Evolutionary conservation across 352 stramenopile species (phyloP).

Genomic region (Phytophthora hibernalis): DNA sequence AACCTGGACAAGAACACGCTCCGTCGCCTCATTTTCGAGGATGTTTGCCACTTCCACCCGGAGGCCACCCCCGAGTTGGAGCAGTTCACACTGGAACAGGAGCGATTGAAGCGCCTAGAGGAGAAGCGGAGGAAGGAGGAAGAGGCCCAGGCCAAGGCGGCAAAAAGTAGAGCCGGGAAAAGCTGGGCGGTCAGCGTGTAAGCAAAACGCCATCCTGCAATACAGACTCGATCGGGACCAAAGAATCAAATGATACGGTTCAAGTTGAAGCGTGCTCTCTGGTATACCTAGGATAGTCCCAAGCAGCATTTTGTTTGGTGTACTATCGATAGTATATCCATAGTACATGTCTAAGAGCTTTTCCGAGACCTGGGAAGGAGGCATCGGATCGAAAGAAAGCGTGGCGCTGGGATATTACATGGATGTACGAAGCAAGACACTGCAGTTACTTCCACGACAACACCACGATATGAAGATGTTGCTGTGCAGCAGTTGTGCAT

Average conservation of each 20-base stretch:
- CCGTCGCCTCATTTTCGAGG: slow-evolving; percentile 83
- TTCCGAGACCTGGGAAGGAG: not conserved
- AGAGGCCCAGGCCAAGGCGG: slow-evolving; percentile 17
- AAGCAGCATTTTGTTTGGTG: no score
- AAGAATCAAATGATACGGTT: slow-evolving; percentile 22
- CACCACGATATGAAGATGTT: not conserved
- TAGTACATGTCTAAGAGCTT: no score
- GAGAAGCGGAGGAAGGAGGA: slow-evolving; percentile 36
- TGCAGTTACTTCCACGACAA: not conserved
- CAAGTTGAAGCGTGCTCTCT: slow-evolving; percentile 17
- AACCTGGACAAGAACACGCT: slow-evolving; percentile 83
- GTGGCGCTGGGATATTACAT: not conserved
- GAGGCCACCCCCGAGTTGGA: slow-evolving; percentile 70
- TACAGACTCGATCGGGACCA: slow-evolving; percentile 6
- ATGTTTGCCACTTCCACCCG: slow-evolving; percentile 87
- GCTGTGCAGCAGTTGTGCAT: not conserved
- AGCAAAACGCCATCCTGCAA: slow-evolving; percentile 18
- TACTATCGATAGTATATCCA: no score
- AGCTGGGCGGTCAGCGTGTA: slow-evolving; percentile 41
- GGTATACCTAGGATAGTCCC: no score
- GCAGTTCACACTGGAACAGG: slow-evolving; percentile 55
- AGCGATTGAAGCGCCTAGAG: slow-evolving; percentile 43
- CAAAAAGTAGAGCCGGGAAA: slow-evolving; percentile 15
- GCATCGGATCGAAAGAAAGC: not conserved
- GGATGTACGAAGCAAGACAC: no score